Base-by-base conservation (phyloP, 2,329 filamentous ascomycete species). In the Colletotrichum camelliae region DNA sequence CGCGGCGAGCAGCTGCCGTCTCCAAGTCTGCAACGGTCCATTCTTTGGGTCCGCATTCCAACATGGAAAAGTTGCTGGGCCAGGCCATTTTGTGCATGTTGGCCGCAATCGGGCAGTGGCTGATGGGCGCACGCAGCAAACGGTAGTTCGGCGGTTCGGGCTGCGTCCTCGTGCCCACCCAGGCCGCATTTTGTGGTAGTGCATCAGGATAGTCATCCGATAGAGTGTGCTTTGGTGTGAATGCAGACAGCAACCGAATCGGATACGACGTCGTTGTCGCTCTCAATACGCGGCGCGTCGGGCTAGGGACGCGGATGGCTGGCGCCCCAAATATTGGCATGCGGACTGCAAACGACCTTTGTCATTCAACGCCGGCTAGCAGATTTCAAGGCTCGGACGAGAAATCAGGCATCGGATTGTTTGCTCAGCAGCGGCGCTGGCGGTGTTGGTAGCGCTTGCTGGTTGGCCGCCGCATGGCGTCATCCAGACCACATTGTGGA, bases 21-120 rank as follows among this genome's bases (percentile, higher is more conserved):
- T 67, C 57, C 62, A 55, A 35, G 74, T 70, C 65, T 76, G 70
- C 74, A 76, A 74, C 70, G 65, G 70, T 65, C 37, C 74, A 76
- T 74, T 76, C 73, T 64, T 18, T 31, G 58, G 60, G 7, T 76
- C 74, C 74, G 58, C 65, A 57, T 74, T 37, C 43, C 62, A 48
- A 2, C 43, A 52, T 37, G 33, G 33, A 13, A 31, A 27, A 39
- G 57, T 33, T 70, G 66, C 57, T 24, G 57, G 48, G n/a, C 37
- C 37, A 31, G 61, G 55, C 39, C 37, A 21, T 33, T 39, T 29
- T 55, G 29, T 33, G 57, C 27, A 39, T 7, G 18, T 9, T 13
- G 57, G 57, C 61, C n/a, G 72, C 69, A 67, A 62, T 15, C 62
- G 57, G 69, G 21, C 18, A 55, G 43, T 48, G 67, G 24, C 43